A percentile compares a stretch with the other conserved stretches of the same genome.
phyloP scores from a whole-genome alignment of 139 green algal genomes.

The Coccomyxa sp. region DNA sequence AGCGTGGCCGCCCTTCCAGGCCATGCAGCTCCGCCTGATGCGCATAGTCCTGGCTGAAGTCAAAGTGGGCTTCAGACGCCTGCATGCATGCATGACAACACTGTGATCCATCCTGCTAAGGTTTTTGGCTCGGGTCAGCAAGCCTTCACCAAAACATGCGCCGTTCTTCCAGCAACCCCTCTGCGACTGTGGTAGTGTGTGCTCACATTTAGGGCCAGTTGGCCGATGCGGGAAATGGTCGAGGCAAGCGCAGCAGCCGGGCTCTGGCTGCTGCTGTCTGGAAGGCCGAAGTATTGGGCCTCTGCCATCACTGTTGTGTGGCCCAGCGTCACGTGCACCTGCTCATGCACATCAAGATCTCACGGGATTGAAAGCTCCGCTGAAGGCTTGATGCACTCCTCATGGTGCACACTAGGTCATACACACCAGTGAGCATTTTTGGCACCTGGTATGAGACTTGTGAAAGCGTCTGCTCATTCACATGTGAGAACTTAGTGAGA shows the following conservation, averaged over 20 bases:
- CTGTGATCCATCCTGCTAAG: too few relatives aligned
- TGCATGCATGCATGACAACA: neutral
- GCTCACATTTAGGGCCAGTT: conserved; percentile 13
- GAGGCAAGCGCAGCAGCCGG: conserved; percentile 7
- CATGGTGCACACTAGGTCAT: too few relatives aligned
- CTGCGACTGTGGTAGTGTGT: neutral
- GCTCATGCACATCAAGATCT: conserved; percentile 15
- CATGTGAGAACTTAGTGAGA: too few relatives aligned
- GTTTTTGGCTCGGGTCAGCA: too few relatives aligned
- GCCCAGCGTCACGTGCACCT: conserved; percentile 80
- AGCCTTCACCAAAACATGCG: too few relatives aligned
- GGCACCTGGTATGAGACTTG: too few relatives aligned
- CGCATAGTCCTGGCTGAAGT: conserved; percentile 55
- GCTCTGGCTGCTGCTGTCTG: conserved; percentile 21
- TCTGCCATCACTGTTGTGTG: conserved; percentile 83
- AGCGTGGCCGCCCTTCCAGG: conserved; percentile 55
- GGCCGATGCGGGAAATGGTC: conserved; percentile 13
- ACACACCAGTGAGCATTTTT: too few relatives aligned
- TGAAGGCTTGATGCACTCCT: too few relatives aligned
- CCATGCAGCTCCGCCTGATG: conserved; percentile 74
- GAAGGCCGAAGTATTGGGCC: conserved; percentile 70
- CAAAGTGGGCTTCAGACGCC: conserved; percentile 36
- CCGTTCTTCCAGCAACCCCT: too few relatives aligned
- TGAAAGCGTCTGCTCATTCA: too few relatives aligned
- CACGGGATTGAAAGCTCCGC: too few relatives aligned